These are phyloP conservation scores for Heliosperma pusillum DNA, from an alignment of 148 eudicot genomes.

Conservation along the genomic window DNA sequence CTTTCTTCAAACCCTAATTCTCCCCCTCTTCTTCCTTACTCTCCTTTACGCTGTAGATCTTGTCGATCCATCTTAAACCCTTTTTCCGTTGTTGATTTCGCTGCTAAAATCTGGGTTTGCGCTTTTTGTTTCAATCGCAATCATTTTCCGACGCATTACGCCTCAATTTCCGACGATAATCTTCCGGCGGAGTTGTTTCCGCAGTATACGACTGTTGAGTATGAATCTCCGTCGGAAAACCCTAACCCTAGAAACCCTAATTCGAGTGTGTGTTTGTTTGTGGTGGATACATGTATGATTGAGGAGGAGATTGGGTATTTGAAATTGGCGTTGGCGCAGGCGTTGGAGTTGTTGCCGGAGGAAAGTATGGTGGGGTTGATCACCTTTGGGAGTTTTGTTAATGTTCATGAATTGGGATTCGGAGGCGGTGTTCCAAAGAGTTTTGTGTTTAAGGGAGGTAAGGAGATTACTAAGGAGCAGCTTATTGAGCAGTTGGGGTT, in stretches of 20 bases:
- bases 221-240: constrained; percentile 35
- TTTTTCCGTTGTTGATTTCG: constrained; percentile 72
- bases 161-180: constrained; percentile 65
- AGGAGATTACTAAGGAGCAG: constrained; percentile 79
- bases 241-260: constrained; percentile 4
- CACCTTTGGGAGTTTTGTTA: constrained; percentile 74
- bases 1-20: constrained; percentile 27
- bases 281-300: constrained; percentile 75
- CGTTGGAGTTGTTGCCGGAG: constrained; percentile 72
- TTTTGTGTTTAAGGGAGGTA: constrained; percentile 78
- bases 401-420: constrained; percentile 83
- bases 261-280: constrained; percentile 49
- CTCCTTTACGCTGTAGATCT: constrained; percentile 80
- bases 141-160: constrained; percentile 70
- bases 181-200: constrained; percentile 84
- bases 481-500: constrained; percentile 83
- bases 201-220: constrained; percentile 71
- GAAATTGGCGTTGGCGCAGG: constrained; percentile 55
- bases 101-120: constrained; percentile 88
- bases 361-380: constrained; percentile 72
- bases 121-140: constrained; percentile 75
- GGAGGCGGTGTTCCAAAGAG: constrained; percentile 71
- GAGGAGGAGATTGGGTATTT: constrained; percentile 83
- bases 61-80: constrained; percentile 89
- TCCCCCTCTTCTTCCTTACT: constrained; percentile 61